Percentiles rank a stretch among this genome's conserved stretches.
Conservation (phyloP, 331 rosid species). For the Cucumis variabilis region DNA sequence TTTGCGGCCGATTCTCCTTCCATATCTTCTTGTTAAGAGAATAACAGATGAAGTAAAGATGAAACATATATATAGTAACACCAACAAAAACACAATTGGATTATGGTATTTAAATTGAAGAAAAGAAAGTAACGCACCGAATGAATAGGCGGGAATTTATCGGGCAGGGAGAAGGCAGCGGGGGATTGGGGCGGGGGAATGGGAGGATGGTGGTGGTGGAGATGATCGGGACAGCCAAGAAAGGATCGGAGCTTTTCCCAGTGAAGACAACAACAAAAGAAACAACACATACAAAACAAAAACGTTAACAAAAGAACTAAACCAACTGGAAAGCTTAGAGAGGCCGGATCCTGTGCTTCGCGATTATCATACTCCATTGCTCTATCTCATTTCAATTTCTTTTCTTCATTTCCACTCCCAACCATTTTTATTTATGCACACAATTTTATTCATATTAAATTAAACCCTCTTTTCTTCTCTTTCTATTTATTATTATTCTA, state of each 20-base stretch:
- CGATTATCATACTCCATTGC: slow-evolving; percentile 27
- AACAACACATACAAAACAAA: slow-evolving; percentile 42
- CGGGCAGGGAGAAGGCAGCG: slow-evolving; percentile 6
- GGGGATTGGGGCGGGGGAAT: slow-evolving; percentile 20
- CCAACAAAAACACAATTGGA: too few species aligned
- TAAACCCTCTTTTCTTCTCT: too few species aligned
- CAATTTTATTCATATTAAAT: neutral
- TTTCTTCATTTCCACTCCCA: neutral
- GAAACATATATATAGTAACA: neutral
- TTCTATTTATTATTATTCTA: neutral
- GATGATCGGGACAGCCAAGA: slow-evolving; percentile 28
- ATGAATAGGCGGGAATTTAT: slow-evolving; percentile 10
- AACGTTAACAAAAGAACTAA: slow-evolving; percentile 57
- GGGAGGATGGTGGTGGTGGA: slow-evolving; percentile 5
- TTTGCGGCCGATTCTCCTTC: slow-evolving; percentile 31
- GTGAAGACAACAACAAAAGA: slow-evolving; percentile 58
- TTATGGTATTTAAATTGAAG: neutral
- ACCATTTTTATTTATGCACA: neutral
- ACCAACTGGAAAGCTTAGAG: slow-evolving; percentile 59
- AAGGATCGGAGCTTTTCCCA: slow-evolving; percentile 58
- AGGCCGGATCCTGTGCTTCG: slow-evolving; percentile 2
- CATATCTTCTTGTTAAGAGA: slow-evolving; percentile 29
- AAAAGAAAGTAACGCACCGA: neutral
- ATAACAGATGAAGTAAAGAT: neutral
- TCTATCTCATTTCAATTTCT: neutral